Evolutionary conservation across 345 rosid species (phyloP), one percentile per base, ranked within the genome.

Genomic region (Nephelium lappaceum): DNA sequence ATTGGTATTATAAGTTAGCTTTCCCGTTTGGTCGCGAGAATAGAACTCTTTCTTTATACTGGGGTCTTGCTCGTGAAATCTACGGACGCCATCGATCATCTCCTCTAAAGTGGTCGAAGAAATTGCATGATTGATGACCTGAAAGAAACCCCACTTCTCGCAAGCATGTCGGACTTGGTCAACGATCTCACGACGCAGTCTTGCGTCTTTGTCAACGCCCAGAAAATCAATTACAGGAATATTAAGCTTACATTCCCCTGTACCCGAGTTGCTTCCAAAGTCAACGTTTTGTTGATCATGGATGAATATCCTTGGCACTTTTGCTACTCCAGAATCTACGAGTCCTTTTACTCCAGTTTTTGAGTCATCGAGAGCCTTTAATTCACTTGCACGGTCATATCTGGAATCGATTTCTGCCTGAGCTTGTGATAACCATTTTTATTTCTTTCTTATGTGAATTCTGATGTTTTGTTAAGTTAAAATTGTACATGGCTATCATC

Each of bases 91-190:
- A 24, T 85, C 55, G 25, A 86, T 15, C 39, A 85, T 61, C 18
- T 79, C 86, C n/a, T 81, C 80, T 77, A 86, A 79, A 68, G 82
- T 63, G 8, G 25, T 75, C 3, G 15, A 18, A 0, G 88, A 87
- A 73, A 90, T 85, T 24, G 86, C 85, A 38, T 90, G 91, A 21
- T 88, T 86, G 16, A 86, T 74, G 38, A 85, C 72, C 65, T 84
- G 91, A 42, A 89, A 86, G 67, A 90, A 77, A 6, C 91, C 91
- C 89, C 88, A 89, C 0, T 73, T 55, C 83, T 84, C 86, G 0
- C 85, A 81, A 1, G 87, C 88, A 0, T 63, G 61, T 62, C 84
- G 43, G 58, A 88, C 76, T 76, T 71, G 51, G 31, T 82, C 57
- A 5, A 85, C 79, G 2, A 82, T 71, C 67, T 61, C 74, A 47